These are phyloP conservation scores for Aspergillus vadensis DNA, from an alignment of 2,329 filamentous ascomycete species.

Conservation along the genomic window DNA sequence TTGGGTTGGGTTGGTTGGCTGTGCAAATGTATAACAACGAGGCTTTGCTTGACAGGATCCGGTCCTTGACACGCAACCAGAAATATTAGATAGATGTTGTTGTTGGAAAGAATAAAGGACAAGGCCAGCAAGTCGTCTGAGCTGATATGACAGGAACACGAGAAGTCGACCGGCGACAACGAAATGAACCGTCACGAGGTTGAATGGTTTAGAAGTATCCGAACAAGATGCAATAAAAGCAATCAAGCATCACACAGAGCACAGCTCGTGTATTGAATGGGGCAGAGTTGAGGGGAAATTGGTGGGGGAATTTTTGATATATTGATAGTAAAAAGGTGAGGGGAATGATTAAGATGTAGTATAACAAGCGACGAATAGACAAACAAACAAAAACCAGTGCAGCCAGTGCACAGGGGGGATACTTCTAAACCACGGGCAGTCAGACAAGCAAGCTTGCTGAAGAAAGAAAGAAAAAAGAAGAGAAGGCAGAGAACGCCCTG, in stretches of 20 bases:
- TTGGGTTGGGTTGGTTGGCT: slow-evolving; percentile 21
- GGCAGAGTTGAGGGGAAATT: slow-evolving; percentile 40
- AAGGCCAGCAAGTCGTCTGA: slow-evolving; percentile 29
- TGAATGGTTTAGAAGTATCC: slow-evolving; percentile 30
- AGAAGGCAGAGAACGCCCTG: slow-evolving; percentile 16
- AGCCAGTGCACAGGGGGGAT: slow-evolving; percentile 43
- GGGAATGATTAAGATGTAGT: slow-evolving; percentile 38
- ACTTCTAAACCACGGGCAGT: slow-evolving; percentile 50
- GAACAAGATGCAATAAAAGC: slow-evolving; percentile 30
- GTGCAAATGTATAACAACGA: slow-evolving; percentile 16
- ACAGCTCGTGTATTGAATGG: slow-evolving; percentile 38
- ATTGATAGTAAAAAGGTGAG: background rate
- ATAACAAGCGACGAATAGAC: slow-evolving; percentile 42
- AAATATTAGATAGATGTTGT: slow-evolving; percentile 22
- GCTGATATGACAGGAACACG: slow-evolving; percentile 29
- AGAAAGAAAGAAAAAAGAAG: slow-evolving; percentile 49
- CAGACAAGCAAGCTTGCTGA: slow-evolving; percentile 61
- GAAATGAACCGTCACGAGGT: slow-evolving; percentile 23
- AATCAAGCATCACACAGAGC: slow-evolving; percentile 37
- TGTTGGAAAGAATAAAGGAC: slow-evolving; percentile 17
- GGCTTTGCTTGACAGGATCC: slow-evolving; percentile 30
- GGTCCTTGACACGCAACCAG: slow-evolving; percentile 34
- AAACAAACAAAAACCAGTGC: slow-evolving; percentile 47
- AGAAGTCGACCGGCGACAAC: slow-evolving; percentile 40
- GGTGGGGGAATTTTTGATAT: slow-evolving; percentile 30